Conservation (phyloP, 2,329 filamentous ascomycete species). For the Penicillium paneum region DNA sequence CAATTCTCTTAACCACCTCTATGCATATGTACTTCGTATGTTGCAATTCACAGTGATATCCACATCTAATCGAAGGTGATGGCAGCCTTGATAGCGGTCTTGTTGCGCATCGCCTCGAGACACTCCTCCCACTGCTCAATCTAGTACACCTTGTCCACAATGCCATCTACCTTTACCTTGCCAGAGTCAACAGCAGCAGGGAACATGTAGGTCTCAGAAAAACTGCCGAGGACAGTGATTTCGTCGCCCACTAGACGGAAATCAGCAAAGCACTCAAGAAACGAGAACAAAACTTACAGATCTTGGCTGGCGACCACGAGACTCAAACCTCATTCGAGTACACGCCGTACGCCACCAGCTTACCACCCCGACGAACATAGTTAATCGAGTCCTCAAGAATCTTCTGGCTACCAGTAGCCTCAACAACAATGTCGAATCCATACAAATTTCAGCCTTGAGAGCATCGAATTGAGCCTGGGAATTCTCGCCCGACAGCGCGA, state of each 20-base stretch:
- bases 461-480: slow-evolving; percentile 59
- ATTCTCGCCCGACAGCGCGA: slow-evolving; percentile 49
- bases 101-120: slow-evolving; percentile 67
- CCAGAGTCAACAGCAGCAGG: slow-evolving; percentile 52
- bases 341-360: slow-evolving; percentile 69
- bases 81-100: slow-evolving; percentile 70
- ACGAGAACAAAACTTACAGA: slow-evolving; percentile 51
- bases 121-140: slow-evolving; percentile 71
- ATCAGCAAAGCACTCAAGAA: slow-evolving; percentile 6
- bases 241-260: slow-evolving; percentile 51
- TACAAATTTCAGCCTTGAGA: slow-evolving; percentile 65
- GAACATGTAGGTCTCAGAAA: slow-evolving; percentile 72
- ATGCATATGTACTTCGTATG: neutral
- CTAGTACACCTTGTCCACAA: slow-evolving; percentile 70
- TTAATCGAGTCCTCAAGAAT: slow-evolving; percentile 69
- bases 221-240: slow-evolving; percentile 70
- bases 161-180: slow-evolving; percentile 55
- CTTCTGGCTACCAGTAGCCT: slow-evolving; percentile 66
- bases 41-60: neutral
- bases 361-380: slow-evolving; percentile 68
- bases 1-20: slow-evolving; percentile 4
- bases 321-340: slow-evolving; percentile 63
- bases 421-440: slow-evolving; percentile 70
- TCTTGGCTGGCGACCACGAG: slow-evolving; percentile 67
- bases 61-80: slow-evolving; percentile 62